Evolutionary conservation across 805 yeast genomes (phyloP).

Genomic region (Isabelozyma heimii): DNA sequence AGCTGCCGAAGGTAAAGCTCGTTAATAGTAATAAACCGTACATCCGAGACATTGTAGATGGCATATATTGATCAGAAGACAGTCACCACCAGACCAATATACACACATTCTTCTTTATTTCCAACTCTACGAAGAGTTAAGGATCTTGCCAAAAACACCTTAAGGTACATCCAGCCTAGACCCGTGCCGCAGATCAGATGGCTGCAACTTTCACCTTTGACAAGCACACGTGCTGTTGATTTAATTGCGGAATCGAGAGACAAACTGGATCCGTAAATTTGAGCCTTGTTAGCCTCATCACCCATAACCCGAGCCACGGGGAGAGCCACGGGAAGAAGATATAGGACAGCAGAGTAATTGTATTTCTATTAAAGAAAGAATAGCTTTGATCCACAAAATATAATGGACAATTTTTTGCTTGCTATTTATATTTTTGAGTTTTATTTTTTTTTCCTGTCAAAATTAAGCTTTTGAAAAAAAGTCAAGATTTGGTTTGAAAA

Average conservation of each 20-base stretch:
- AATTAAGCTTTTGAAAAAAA: not conserved
- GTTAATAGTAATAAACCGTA: conserved; percentile 21
- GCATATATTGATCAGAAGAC: not conserved
- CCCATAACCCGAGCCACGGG: too few relatives aligned
- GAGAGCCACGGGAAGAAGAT: too few relatives aligned
- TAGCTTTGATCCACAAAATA: too few relatives aligned
- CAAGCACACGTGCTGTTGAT: not conserved
- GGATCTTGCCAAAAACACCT: too few relatives aligned
- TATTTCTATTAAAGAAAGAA: too few relatives aligned
- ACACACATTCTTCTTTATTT: too few relatives aligned
- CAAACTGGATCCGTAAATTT: too few relatives aligned
- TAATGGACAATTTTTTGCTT: not conserved
- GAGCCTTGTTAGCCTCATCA: not conserved
- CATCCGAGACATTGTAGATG: not conserved
- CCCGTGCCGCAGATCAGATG: not conserved
- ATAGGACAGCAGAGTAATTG: too few relatives aligned
- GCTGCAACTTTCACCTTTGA: not conserved
- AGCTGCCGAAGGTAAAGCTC: conserved; percentile 88
- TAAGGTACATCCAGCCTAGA: too few relatives aligned
- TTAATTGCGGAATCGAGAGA: not conserved
- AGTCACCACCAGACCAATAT: too few relatives aligned
- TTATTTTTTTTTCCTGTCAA: not conserved
- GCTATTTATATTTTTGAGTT: not conserved
- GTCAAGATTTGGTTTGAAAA: not conserved
- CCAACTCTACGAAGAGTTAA: too few relatives aligned